Base-by-base conservation (phyloP, 257 asterid species). In the Coffea eugenioides region DNA sequence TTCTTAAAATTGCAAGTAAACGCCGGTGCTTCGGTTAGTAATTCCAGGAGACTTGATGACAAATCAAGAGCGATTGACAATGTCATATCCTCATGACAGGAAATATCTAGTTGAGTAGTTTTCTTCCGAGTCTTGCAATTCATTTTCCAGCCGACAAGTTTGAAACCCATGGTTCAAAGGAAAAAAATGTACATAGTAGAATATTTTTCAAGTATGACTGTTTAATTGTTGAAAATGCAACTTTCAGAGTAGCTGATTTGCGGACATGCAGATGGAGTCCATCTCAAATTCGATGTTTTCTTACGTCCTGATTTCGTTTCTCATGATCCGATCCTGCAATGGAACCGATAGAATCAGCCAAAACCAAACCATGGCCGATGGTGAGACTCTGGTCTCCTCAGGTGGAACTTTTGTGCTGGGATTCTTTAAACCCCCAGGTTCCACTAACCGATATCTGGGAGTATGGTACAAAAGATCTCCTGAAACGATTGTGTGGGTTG, bases 381-480 rank as follows among this genome's bases (percentile, higher is more conserved):
- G 66, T 34, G 52, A 62, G 54, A 73, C 83, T 31, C 70, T 80
- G 0, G 74, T 80, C 57, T 80, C 81, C 16, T 27, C 83, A 0
- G 68, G 67, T 39, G 81, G 79, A 69, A 80, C 49, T 15, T 84
- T 80, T 41, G 80, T 56, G 36, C 68, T 84, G 23, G 87, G 84
- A 0, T 84, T 84, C 39, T 84, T 84, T 25, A 34, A 65, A 8
- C 78, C 77, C 13, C 75, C 57, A 15, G 70, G 27, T 57, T 80
- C 81, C 12, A 69, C 76, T 11, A 73, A 81, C 23, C 52, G 78
- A 15, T 84, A 77, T 57, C 10, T 84, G 4, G 87, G 87, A 54
- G 77, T 84, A 48, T 84, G 87, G 87, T 81, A 77, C 77, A 81
- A 74, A 67, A 81, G 34, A 10, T 59, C 78, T 59, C 80, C 79